Evolutionary conservation across 805 yeast species (phyloP), one percentile per base, ranked within the genome.

Genomic region (Candida montana): DNA sequence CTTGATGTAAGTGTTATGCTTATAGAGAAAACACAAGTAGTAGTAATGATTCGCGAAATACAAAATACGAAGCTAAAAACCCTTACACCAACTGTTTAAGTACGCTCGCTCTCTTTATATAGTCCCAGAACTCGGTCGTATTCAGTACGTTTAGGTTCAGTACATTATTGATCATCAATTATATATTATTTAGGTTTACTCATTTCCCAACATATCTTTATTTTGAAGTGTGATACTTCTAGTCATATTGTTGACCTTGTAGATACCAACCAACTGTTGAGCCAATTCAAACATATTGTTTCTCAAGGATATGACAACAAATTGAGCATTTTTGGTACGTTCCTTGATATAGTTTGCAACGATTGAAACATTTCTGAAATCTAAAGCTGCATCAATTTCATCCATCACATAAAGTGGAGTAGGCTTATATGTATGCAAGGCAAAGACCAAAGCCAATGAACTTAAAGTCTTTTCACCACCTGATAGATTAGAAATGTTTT

Each of bases 391-490:
- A 67, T 93, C 99, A 52, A 93, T 93, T 66, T 93, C 99, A 67
- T 93, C 99, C 99, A 93, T 93, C 29, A 93, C 98, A 59, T 93
- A 93, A 37, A 93, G 66, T 6, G 99, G 99, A 0, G 99, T 93
- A 1, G 99, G 99, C 60, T 88, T 93, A 62, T 88, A 93, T 52
- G 86, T 84, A 61, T 93, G 99, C 23, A 93, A 72, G 0, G 99
- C 98, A 71, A 93, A 93, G 3, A 93, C 99, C 52, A 93, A 69
- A 0, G 99, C 98, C 54, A 93, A 71, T 0, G 98, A 91, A 54
- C 95, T 84, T 48, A 93, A 72, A 0, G 99, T 93, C 64, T 93
- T 93, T 55, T 93, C 99, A 49, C 99, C 99, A 51, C 99, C 99
- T 3, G 97, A 89, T 42, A 93, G 66, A 55, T 93, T 93, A 16